A percentile compares a stretch with the other conserved stretches of the same genome.
Conservation (phyloP, 257 asterid species). For the Solanum dulcamara region DNA sequence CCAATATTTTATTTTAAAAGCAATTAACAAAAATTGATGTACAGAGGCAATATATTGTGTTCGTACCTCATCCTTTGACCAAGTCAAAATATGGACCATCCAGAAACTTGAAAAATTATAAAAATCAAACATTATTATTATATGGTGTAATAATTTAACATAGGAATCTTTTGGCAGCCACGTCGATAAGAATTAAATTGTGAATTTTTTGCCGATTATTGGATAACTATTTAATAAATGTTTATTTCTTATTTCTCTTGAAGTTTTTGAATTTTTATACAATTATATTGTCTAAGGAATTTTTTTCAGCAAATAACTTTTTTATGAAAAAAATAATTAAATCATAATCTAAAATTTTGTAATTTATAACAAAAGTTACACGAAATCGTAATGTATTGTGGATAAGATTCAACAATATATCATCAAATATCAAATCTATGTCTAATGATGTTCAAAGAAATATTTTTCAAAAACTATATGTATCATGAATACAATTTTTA, state of each 20-base stretch:
- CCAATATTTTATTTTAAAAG: not conserved
- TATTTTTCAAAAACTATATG: not conserved
- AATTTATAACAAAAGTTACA: not conserved
- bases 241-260: not conserved
- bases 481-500: not conserved
- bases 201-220: not conserved
- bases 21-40: not conserved
- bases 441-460: not conserved
- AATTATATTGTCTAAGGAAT: too few species aligned
- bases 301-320: not conserved
- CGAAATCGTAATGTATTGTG: not conserved
- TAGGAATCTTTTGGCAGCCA: conserved; percentile 10
- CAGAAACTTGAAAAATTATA: not conserved
- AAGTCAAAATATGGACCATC: not conserved
- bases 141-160: not conserved
- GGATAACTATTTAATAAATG: not conserved
- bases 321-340: not conserved
- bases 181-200: not conserved
- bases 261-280: not conserved
- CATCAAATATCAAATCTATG: too few species aligned
- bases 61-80: conserved; percentile 9
- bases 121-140: not conserved
- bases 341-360: not conserved
- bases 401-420: too few species aligned
- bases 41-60: not conserved